Percentiles rank a stretch among this genome's conserved stretches.
phyloP scores from a whole-genome alignment of 2,329 filamentous ascomycete genomes.

The Fusarium miscanthi region DNA sequence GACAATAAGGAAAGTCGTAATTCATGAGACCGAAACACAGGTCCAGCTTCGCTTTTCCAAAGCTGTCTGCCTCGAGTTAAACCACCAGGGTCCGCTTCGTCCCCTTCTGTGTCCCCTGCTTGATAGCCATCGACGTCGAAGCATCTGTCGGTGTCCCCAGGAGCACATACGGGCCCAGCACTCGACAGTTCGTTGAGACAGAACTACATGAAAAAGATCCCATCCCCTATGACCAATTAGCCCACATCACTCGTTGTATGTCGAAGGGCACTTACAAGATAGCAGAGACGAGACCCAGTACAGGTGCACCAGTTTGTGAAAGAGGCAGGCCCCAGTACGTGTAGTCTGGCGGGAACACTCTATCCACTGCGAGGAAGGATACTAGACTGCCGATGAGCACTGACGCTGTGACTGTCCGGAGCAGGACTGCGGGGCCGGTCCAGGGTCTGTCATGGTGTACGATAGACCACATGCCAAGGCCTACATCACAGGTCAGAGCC shows the following conservation, averaged over 20 bases:
- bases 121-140: slow-evolving; percentile 25
- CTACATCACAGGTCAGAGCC: slow-evolving; percentile 49
- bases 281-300: slow-evolving; percentile 53
- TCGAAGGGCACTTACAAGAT: slow-evolving; percentile 45
- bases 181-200: slow-evolving; percentile 36
- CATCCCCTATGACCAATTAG: slow-evolving; percentile 37
- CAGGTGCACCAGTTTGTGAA: slow-evolving; percentile 46
- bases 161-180: slow-evolving; percentile 38
- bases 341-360: slow-evolving; percentile 52
- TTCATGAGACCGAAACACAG: slow-evolving; percentile 37
- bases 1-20: slow-evolving; percentile 21
- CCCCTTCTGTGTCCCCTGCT: slow-evolving; percentile 15
- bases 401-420: slow-evolving; percentile 48
- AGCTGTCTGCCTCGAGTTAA: slow-evolving; percentile 23
- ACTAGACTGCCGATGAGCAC: slow-evolving; percentile 52
- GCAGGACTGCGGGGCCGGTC: slow-evolving; percentile 48
- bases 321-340: slow-evolving; percentile 52
- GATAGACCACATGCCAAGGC: slow-evolving; percentile 52
- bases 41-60: slow-evolving; percentile 38
- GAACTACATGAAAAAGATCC: slow-evolving; percentile 38
- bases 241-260: not conserved
- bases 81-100: slow-evolving; percentile 37
- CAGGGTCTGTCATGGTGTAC: slow-evolving; percentile 47
- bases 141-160: slow-evolving; percentile 36
- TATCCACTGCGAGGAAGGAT: slow-evolving; percentile 49